These are phyloP conservation scores for Trametes gibbosa DNA, from an alignment of 768 basidiomycete genomes.

Conservation along the genomic window DNA sequence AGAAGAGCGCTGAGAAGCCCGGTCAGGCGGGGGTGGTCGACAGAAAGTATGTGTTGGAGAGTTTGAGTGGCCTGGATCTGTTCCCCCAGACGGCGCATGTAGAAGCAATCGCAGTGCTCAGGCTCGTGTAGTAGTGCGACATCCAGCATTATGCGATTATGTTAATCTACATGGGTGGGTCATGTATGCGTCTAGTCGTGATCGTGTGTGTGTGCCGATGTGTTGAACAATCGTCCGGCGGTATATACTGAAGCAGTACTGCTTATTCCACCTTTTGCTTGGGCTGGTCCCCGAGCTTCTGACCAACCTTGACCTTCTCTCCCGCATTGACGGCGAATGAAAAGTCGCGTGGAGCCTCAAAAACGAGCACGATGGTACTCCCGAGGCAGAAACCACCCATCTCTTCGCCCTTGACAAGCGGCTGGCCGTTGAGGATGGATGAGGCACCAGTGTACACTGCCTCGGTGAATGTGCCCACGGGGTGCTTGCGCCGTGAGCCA, in stretches of 20 bases:
- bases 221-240: not conserved
- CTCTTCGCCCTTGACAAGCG: constrained; percentile 84
- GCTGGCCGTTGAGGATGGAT: constrained; percentile 81
- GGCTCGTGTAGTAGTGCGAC: constrained; percentile 33
- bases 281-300: constrained; percentile 62
- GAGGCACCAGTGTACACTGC: constrained; percentile 89
- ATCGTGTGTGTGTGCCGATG: not conserved
- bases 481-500: constrained; percentile 61
- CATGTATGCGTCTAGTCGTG: not conserved
- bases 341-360: constrained; percentile 88
- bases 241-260: not conserved
- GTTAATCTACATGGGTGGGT: not conserved
- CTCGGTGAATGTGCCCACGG: constrained; percentile 86
- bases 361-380: constrained; percentile 94
- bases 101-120: constrained; percentile 59
- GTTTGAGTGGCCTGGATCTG: constrained; percentile 84
- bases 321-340: constrained; percentile 74
- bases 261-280: not conserved
- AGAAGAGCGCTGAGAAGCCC: constrained; percentile 41
- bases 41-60: constrained; percentile 73
- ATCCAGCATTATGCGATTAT: not conserved
- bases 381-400: constrained; percentile 97
- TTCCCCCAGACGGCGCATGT: constrained; percentile 98
- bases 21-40: constrained; percentile 33
- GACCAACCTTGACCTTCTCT: constrained; percentile 84